These are phyloP conservation scores for Mycena sp. DNA, from an alignment of 1,284 basidiomycete genomes.

Conservation along the genomic window DNA sequence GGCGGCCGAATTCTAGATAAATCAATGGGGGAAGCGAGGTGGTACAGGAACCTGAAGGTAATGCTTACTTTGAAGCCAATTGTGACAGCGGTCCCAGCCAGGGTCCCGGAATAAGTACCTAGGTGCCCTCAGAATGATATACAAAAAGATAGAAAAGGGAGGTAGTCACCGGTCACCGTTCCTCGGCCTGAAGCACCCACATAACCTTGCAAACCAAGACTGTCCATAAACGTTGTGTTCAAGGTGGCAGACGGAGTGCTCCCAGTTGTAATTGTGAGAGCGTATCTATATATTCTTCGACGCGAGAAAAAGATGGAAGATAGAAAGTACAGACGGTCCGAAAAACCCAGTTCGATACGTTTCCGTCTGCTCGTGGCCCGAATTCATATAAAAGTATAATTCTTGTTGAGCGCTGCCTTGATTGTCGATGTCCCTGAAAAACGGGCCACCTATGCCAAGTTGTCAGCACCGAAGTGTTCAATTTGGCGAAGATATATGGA, in stretches of 20 bases:
- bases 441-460: neutral
- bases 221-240: slow-evolving; percentile 57
- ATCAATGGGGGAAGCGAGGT: neutral
- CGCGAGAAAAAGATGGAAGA: slow-evolving; percentile 1
- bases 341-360: slow-evolving; percentile 55
- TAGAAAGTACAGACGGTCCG: slow-evolving; percentile 45
- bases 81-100: slow-evolving; percentile 49
- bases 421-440: slow-evolving; percentile 51
- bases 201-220: slow-evolving; percentile 54
- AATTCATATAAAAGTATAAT: slow-evolving; percentile 58
- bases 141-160: neutral
- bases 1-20: slow-evolving; percentile 49
- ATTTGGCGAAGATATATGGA: neutral
- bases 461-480: neutral
- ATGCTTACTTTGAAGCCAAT: slow-evolving; percentile 52
- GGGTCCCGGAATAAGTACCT: slow-evolving; percentile 49
- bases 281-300: slow-evolving; percentile 40
- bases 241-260: slow-evolving; percentile 50
- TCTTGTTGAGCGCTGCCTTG: slow-evolving; percentile 56
- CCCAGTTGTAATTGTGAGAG: slow-evolving; percentile 53
- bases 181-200: slow-evolving; percentile 54
- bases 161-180: slow-evolving; percentile 48
- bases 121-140: neutral
- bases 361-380: slow-evolving; percentile 54
- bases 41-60: neutral